Base-by-base conservation (phyloP, 2,329 filamentous ascomycete genomes). In the Fusarium penzigii region DNA sequence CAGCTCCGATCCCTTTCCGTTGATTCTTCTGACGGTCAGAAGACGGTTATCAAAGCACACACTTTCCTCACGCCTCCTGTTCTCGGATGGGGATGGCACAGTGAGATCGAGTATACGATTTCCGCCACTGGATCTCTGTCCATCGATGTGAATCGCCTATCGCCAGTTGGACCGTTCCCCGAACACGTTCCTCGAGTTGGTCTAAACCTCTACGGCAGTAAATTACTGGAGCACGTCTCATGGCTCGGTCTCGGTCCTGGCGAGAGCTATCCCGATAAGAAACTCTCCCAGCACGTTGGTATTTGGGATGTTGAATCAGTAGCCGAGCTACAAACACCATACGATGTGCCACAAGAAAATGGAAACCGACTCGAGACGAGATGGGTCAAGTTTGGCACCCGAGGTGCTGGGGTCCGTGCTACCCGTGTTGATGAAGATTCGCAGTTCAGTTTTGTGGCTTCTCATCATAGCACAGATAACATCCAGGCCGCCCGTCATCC, bases 341-440 rank as follows among this genome's bases (percentile, higher is more conserved):
- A 88, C 61, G 86, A 89, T 16, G 83, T 84, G 17, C 86, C 86
- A 0, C 86, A 90, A 65, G 86, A 89, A 60, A 83, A 80, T 47
- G 83, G 84, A 1, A 89, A 89, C 65, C 75, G 82, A 13, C 82
- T 81, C 49, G 82, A 82, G 34, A 81, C 80, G 0, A 74, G 81
- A 7, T 88, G 83, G 80, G 68, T 88, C 5, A 69, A 70, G 13
- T 51, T 78, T 7, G 62, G 50, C 3, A 51, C 68, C 17, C 53
- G 53, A 2, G 56, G 45, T 13, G 32, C 55, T 0, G 64, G 64
- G 3, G 39, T 69, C 1, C 57, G 65, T 2, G 63, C 61, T 0
- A 52, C 47, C 2, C 63, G 64, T 4, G 44, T 51, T 3, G 44
- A 36, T 14, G 32, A 49, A 17, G 55, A 55, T 6, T 39, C 51